Base-by-base conservation (phyloP, 2,329 filamentous ascomycete genomes). In the Geosmithia morbida region DNA sequence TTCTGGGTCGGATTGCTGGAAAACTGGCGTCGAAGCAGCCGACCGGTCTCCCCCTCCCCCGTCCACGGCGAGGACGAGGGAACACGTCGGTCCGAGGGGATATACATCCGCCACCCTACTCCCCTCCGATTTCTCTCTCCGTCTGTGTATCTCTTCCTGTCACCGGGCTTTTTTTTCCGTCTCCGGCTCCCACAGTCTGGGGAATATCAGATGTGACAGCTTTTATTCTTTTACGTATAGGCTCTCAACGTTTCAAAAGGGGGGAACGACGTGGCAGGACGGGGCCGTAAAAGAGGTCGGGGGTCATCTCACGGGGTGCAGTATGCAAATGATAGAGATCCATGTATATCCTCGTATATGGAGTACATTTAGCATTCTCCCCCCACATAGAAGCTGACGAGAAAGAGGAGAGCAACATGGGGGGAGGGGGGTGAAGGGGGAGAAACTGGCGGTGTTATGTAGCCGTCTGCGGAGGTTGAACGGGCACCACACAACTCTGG, bases 51-150 rank as follows among this genome's bases (percentile, higher is more conserved):
- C 17, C 7, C 17, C n/a, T n/a, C n/a, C 48, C 26, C 19, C 41
- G 20, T 43, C 48, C 14, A 46, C 46, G 16, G 26, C 37, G 7
- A n/a, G n/a, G 43, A 30, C 26, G 26, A 10, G 40, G 18, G 5
- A 19, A 20, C 43, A 40, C 44, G 50, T 26, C 39, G 52, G 44
- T 46, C 33, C 39, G 46, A 39, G 39, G 58, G 57, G 47, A 63
- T 63, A 59, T 63, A 59, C 60, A 63, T 63, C 48, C 52, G 54
- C 46, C 33, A 11, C 33, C 33, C 14, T 11, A 37, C 33, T 3
- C 33, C 33, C 33, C 33, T 37, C 13, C 10, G 3, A 37, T 37
- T 11, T 3, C 33, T 37, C 11, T 3, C 33, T 37, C 11, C 33
- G 10, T 30, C 14, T 37, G 10, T 37, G 14, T 37, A 13, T 37